These are phyloP conservation scores for Cercospora sojina DNA, from an alignment of 2,329 filamentous ascomycete genomes.

Conservation along the genomic window DNA sequence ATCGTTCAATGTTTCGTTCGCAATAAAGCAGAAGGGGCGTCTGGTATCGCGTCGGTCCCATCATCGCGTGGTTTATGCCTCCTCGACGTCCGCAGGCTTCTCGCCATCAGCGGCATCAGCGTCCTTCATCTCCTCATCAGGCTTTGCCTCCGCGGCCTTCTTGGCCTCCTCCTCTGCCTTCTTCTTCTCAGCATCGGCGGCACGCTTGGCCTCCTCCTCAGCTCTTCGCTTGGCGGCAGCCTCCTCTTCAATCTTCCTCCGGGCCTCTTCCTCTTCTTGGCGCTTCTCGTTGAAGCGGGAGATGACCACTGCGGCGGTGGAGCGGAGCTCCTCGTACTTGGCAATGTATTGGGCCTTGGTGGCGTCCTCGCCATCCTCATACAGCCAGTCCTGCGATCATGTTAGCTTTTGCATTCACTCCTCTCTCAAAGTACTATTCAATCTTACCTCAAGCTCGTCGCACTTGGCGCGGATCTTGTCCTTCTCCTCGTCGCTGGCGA, in stretches of 20 bases:
- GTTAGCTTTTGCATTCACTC: conserved; percentile 10
- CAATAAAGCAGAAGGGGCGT: conserved; percentile 6
- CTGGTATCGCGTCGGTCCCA: conserved; percentile 16
- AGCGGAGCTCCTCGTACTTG: conserved; percentile 94
- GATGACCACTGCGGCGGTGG: conserved; percentile 84
- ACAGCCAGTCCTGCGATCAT: conserved; percentile 80
- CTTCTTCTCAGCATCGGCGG: conserved; percentile 68
- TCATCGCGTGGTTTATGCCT: conserved; percentile 23
- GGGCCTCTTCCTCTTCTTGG: conserved; percentile 77
- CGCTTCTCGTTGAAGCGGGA: conserved; percentile 95
- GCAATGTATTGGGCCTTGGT: conserved; percentile 89
- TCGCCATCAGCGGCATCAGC: conserved; percentile 39
- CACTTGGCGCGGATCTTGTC: conserved; percentile 79
- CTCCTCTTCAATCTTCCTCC: conserved; percentile 66
- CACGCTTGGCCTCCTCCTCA: conserved; percentile 71
- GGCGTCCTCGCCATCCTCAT: conserved; percentile 93
- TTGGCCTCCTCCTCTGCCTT: conserved; percentile 50
- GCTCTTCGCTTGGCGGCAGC: conserved; percentile 61
- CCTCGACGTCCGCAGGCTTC: conserved; percentile 33
- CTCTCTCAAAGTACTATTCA: background rate
- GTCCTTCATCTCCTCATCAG: conserved; percentile 61
- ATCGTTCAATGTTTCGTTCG: conserved; percentile 2
- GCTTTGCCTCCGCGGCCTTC: conserved; percentile 45
- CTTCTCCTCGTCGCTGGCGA: conserved; percentile 91
- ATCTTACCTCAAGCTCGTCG: conserved; percentile 76